Percentiles rank a stretch among this genome's conserved stretches.
Evolutionary conservation across 139 green algal genomes (phyloP).

Genomic region (Chlorella sp.): DNA sequence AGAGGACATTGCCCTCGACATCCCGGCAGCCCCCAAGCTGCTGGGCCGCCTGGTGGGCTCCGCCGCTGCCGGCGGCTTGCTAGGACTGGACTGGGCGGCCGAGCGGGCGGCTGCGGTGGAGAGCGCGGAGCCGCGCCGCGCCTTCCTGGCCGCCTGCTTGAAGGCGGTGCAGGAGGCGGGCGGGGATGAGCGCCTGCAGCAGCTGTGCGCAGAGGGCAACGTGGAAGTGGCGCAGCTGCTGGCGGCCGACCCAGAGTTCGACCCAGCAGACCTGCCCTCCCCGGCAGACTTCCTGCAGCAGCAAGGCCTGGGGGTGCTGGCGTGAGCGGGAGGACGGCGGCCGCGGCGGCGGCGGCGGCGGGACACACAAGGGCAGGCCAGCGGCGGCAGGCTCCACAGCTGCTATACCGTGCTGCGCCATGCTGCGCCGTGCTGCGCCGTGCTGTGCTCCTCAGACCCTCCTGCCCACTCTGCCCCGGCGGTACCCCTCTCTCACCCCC

Average conservation of each 20-base stretch:
- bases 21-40: constrained; percentile 73
- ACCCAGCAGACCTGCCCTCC: constrained; percentile 56
- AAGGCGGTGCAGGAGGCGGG: constrained; percentile 37
- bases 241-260: constrained; percentile 71
- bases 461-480: background rate
- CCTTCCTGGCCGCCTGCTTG: constrained; percentile 63
- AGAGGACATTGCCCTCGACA: constrained; percentile 81
- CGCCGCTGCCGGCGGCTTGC: constrained; percentile 41
- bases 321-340: background rate
- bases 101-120: constrained; percentile 50
- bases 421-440: too few species aligned
- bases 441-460: too few species aligned
- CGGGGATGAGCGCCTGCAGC: constrained; percentile 49
- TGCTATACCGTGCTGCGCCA: too few species aligned
- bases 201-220: constrained; percentile 36
- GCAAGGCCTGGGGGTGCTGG: constrained; percentile 55
- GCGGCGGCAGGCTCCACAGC: too few species aligned
- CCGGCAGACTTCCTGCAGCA: constrained; percentile 61
- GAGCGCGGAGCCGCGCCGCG: constrained; percentile 65
- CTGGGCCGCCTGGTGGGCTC: constrained; percentile 73
- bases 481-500: too few species aligned
- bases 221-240: constrained; percentile 62
- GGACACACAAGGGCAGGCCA: background rate
- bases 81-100: constrained; percentile 47
- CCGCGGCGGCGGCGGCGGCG: too few species aligned